A percentile compares a stretch with the other conserved stretches of the same genome.
These are phyloP conservation scores for Metschnikowia lochheadii DNA, from an alignment of 805 yeast species.

Conservation along the genomic window DNA sequence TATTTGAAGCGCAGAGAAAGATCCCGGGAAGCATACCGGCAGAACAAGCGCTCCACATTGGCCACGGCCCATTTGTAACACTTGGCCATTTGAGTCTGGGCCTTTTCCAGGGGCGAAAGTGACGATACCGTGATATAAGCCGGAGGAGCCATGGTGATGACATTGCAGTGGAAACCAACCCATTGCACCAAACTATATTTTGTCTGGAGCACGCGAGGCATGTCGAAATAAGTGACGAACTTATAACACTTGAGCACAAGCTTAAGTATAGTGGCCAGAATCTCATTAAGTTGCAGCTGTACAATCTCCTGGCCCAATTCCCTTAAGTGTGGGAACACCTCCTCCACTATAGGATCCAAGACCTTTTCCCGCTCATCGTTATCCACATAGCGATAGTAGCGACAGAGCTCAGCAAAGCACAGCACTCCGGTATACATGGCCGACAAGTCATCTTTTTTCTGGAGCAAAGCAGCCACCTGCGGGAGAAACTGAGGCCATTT, in stretches of 20 bases:
- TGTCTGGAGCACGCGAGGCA: conserved; percentile 59
- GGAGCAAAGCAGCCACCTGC: conserved; percentile 30
- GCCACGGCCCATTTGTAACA: conserved; percentile 77
- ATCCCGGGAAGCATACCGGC: conserved; percentile 57
- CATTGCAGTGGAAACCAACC: conserved; percentile 71
- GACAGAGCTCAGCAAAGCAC: conserved; percentile 64
- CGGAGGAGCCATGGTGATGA: conserved; percentile 61
- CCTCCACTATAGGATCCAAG: conserved; percentile 45
- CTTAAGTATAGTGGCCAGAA: conserved; percentile 48
- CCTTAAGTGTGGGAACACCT: conserved; percentile 63
- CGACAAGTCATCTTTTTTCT: conserved; percentile 24
- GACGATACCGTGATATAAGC: conserved; percentile 46
- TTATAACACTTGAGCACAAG: conserved; percentile 73
- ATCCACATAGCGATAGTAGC: conserved; percentile 67
- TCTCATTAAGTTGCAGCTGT: conserved; percentile 28
- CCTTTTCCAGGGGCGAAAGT: conserved; percentile 46
- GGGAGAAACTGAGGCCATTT: conserved; percentile 36
- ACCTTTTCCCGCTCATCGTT: conserved; percentile 38
- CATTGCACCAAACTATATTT: conserved; percentile 54
- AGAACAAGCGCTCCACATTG: conserved; percentile 66
- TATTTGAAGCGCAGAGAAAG: conserved; percentile 45
- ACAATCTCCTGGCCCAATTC: conserved; percentile 54
- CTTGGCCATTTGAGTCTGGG: conserved; percentile 70
- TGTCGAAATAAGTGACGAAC: conserved; percentile 65
- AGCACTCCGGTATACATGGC: conserved; percentile 61